A percentile compares a stretch with the other conserved stretches of the same genome.
Conservation (phyloP, 2,329 filamentous ascomycete species). For the Monosporascus sp. region DNA sequence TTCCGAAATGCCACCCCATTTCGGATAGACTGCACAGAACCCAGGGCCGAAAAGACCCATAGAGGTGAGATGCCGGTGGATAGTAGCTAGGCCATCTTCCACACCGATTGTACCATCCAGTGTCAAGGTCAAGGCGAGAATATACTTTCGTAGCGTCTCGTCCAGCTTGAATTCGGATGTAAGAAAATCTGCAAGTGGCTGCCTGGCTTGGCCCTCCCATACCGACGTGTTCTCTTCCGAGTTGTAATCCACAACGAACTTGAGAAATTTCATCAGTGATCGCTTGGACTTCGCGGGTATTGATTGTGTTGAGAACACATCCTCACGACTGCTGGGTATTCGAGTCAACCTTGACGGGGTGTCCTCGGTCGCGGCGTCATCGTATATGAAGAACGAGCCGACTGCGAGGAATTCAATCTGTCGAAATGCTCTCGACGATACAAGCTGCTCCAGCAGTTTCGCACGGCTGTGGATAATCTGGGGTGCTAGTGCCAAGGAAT, state of each 20-base stretch:
- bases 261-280: constrained; percentile 86
- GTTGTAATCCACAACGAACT: constrained; percentile 73
- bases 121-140: constrained; percentile 67
- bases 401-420: constrained; percentile 93
- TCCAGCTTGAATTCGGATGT: constrained; percentile 63
- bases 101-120: constrained; percentile 60
- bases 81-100: constrained; percentile 62
- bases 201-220: constrained; percentile 55
- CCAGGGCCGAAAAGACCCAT: constrained; percentile 85
- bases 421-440: constrained; percentile 83
- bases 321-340: constrained; percentile 85
- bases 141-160: constrained; percentile 56
- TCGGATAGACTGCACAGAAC: constrained; percentile 84
- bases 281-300: constrained; percentile 81
- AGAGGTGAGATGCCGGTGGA: constrained; percentile 76
- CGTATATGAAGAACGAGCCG: constrained; percentile 83
- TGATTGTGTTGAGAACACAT: constrained; percentile 74
- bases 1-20: constrained; percentile 88
- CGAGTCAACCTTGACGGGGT: constrained; percentile 47
- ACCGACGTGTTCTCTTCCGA: constrained; percentile 46
- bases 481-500: constrained; percentile 78
- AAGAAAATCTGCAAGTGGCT: constrained; percentile 55
- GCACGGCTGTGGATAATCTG: constrained; percentile 84
- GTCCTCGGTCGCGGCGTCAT: constrained; percentile 27
- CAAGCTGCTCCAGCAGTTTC: constrained; percentile 68